Percentiles rank a stretch among this genome's conserved stretches.
These are phyloP conservation scores for Ajuga chamaepitys DNA, from an alignment of 257 asterid genomes.

Conservation along the genomic window DNA sequence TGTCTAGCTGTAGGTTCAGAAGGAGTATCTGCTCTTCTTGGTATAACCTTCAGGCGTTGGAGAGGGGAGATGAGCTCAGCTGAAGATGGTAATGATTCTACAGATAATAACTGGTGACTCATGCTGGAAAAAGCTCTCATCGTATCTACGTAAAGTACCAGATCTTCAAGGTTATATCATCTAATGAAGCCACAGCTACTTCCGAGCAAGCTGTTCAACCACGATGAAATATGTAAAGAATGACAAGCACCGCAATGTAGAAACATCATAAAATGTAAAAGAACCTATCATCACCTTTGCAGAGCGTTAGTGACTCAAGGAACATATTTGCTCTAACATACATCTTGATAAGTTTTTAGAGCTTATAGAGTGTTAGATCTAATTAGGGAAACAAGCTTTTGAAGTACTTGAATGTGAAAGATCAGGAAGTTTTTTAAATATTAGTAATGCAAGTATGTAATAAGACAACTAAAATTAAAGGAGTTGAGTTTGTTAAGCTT, in stretches of 20 bases:
- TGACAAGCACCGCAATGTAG: not conserved
- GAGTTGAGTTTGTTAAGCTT: not conserved
- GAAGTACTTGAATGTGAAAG: no score
- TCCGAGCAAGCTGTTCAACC: not conserved
- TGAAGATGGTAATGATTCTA: conserved; percentile 34
- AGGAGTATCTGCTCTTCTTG: conserved; percentile 24
- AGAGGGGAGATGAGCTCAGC: conserved; percentile 45
- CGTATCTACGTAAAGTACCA: not conserved
- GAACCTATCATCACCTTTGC: not conserved
- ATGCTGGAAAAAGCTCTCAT: conserved; percentile 25
- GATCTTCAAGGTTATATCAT: not conserved
- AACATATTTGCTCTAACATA: no score
- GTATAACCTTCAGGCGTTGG: conserved; percentile 17
- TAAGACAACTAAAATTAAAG: not conserved
- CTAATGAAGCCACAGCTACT: not conserved
- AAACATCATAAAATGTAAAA: not conserved
- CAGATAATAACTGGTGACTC: conserved; percentile 25
- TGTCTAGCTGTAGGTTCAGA: conserved; percentile 17
- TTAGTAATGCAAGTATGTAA: not conserved
- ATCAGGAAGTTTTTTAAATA: not conserved
- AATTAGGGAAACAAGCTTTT: no score
- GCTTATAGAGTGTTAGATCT: not conserved
- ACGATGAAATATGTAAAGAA: not conserved
- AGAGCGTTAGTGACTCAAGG: no score
- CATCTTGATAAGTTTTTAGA: not conserved